phyloP scores from a whole-genome alignment of 2,329 filamentous ascomycete species.

The Paraphaeosphaeria sporulosa region DNA sequence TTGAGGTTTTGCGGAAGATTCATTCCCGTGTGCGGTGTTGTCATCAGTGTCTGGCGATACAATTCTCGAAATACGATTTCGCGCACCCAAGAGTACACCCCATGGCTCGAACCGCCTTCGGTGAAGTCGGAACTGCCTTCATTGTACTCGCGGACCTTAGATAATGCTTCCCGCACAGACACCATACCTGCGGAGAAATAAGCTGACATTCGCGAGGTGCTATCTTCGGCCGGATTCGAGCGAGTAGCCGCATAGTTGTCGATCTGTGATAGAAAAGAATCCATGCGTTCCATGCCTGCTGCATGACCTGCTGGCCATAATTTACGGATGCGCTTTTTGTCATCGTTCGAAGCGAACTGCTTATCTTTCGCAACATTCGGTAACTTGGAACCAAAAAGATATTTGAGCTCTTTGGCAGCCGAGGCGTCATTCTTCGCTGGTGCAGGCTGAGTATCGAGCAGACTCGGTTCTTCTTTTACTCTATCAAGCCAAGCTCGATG shows the following conservation, averaged over 20 bases:
- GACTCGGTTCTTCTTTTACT: slow-evolving; percentile 51
- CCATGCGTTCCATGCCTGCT: slow-evolving; percentile 52
- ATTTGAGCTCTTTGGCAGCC: slow-evolving; percentile 36
- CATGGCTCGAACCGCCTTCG: slow-evolving; percentile 30
- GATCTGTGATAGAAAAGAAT: slow-evolving; percentile 53
- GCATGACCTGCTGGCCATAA: slow-evolving; percentile 57
- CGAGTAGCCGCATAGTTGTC: slow-evolving; percentile 52
- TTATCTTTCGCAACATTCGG: slow-evolving; percentile 52
- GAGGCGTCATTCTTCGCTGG: slow-evolving; percentile 51
- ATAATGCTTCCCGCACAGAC: slow-evolving; percentile 55
- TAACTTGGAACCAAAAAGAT: slow-evolving; percentile 41
- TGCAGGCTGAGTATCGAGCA: slow-evolving; percentile 53
- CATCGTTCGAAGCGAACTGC: slow-evolving; percentile 49
- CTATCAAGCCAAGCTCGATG: slow-evolving; percentile 56
- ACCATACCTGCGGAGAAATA: slow-evolving; percentile 58
- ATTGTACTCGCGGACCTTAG: slow-evolving; percentile 53
- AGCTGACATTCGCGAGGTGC: slow-evolving; percentile 52
- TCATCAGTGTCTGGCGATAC: slow-evolving; percentile 58
- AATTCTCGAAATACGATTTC: slow-evolving; percentile 61
- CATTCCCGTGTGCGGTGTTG: slow-evolving; percentile 58
- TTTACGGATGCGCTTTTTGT: slow-evolving; percentile 50
- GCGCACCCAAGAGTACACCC: slow-evolving; percentile 57
- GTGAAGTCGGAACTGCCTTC: slow-evolving; percentile 54
- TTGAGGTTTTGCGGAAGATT: slow-evolving; percentile 61
- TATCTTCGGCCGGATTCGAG: slow-evolving; percentile 52